A percentile compares a stretch with the other conserved stretches of the same genome.
phyloP scores from a whole-genome alignment of 2,329 filamentous ascomycete genomes.

The Catunica adiposa region DNA sequence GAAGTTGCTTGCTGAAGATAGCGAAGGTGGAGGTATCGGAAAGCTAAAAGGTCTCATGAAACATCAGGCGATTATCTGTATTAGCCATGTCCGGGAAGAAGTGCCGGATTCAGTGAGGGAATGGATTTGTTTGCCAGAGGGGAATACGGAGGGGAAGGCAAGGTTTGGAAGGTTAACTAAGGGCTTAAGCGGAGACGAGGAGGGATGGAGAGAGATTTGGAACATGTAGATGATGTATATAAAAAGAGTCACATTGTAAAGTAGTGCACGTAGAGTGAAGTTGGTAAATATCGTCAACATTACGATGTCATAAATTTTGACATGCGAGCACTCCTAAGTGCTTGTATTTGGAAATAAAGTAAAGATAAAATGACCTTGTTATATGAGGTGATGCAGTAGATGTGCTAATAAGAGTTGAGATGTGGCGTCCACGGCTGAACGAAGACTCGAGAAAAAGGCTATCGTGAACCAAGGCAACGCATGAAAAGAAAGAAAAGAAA shows the following conservation, averaged over 20 bases:
- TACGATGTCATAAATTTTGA: no score
- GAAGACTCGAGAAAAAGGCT: conserved; percentile 4
- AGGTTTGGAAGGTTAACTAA: conserved; percentile 48
- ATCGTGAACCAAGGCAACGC: conserved; percentile 3
- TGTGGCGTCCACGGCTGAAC: conserved; percentile 9
- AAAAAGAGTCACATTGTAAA: neutral
- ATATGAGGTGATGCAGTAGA: no score
- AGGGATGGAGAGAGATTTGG: conserved; percentile 52
- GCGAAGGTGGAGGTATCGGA: conserved; percentile 22
- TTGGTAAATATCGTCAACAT: no score
- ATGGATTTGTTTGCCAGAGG: conserved; percentile 73
- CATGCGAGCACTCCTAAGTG: no score
- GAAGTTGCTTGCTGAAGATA: conserved; percentile 43
- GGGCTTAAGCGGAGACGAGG: conserved; percentile 39
- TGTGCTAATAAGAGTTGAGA: conserved; percentile 11
- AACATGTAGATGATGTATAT: conserved; percentile 22
- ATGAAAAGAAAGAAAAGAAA: conserved; percentile 3
- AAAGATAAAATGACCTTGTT: neutral
- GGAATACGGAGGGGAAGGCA: conserved; percentile 43
- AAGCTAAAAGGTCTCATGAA: conserved; percentile 46
- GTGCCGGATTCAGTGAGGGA: conserved; percentile 69
- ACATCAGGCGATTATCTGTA: conserved; percentile 72
- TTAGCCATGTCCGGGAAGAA: conserved; percentile 81
- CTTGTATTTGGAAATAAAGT: no score
- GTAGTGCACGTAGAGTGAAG: neutral